Base-by-base conservation (phyloP, 495 filamentous ascomycete genomes). In the Tuber calosporum region DNA sequence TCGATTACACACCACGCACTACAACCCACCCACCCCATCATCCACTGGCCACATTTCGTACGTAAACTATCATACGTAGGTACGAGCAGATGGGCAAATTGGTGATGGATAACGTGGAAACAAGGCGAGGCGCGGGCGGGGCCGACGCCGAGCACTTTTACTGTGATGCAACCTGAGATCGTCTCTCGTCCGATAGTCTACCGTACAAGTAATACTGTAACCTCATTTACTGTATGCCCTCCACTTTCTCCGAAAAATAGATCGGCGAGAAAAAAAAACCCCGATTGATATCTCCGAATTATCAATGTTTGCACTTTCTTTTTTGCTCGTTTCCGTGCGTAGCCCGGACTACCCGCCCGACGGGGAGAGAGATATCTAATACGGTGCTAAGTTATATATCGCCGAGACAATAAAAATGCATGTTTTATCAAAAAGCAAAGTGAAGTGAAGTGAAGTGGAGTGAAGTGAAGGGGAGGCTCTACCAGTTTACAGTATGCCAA, bases 231-330 rank as follows among this genome's bases (percentile, higher is more conserved):
- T n/a, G n/a, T n/a, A n/a, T n/a, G n/a, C n/a, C n/a, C n/a, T n/a
- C 1, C 19, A 13, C 48, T 30, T 13, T 4, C 48, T 58, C 48
- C 48, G 48, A 58, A 30, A 15, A 5, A 30, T 26, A 4, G 26
- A 15, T 62, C 53, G 53, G n/a, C n/a, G 53, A 5, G 9, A 26
- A 48, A 1, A 22, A 45, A 45, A 22, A n/a, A n/a, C n/a, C n/a
- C n/a, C n/a, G n/a, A 26, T 53, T 53, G 53, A 1, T 62, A 62
- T 62, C n/a, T 62, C 53, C 53, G 53, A 62, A 62, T 62, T 62
- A 62, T 30, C 53, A n/a, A 53, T 7, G 45, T 53, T 53, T 53
- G 26, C 53, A 30, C n/a, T 62, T 62, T 30, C 17, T 15, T 30
- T 22, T 6, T 22, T 62, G 53, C n/a, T 4, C n/a, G 26, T 13